Evolutionary conservation across 2,329 filamentous ascomycete species (phyloP).

Genomic region (Periconia sp.): DNA sequence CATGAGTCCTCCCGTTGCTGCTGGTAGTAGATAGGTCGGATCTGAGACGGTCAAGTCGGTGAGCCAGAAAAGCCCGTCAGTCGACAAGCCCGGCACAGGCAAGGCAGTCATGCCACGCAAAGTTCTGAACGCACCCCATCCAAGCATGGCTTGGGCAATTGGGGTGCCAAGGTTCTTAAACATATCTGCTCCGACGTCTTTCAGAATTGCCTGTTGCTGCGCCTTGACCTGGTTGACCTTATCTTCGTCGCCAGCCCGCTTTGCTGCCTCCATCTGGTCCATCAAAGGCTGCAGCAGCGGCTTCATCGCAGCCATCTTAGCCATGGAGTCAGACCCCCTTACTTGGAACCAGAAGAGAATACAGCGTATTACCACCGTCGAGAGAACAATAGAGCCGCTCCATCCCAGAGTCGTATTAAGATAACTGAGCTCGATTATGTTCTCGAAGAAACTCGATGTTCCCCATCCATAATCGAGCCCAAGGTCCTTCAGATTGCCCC

Average conservation of each 20-base stretch:
- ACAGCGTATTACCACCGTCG: constrained; percentile 69
- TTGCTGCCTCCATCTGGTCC: constrained; percentile 58
- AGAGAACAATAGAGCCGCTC: constrained; percentile 75
- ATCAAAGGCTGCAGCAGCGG: constrained; percentile 63
- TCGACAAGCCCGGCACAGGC: constrained; percentile 79
- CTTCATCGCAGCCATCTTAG: constrained; percentile 67
- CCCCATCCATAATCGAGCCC: constrained; percentile 90
- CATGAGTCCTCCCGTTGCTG: constrained; percentile 63
- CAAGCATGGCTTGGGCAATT: constrained; percentile 69
- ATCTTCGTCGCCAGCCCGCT: constrained; percentile 53
- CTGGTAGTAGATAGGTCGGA: constrained; percentile 77
- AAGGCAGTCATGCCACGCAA: constrained; percentile 75
- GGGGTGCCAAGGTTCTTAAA: constrained; percentile 30
- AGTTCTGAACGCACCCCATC: constrained; percentile 81
- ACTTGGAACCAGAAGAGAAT: constrained; percentile 72
- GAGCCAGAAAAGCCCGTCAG: constrained; percentile 78
- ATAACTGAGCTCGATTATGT: constrained; percentile 81
- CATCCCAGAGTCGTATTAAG: constrained; percentile 77
- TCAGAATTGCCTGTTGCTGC: constrained; percentile 59
- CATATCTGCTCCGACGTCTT: constrained; percentile 60
- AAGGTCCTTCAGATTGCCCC: constrained; percentile 82
- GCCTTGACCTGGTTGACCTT: constrained; percentile 48
- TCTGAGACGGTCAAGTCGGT: constrained; percentile 76
- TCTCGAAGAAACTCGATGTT: constrained; percentile 75
- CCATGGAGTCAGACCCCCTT: constrained; percentile 64